Percentiles rank a stretch among this genome's conserved stretches.
These are phyloP conservation scores for Xylariales sp. DNA, from an alignment of 2,329 filamentous ascomycete genomes.

Conservation along the genomic window DNA sequence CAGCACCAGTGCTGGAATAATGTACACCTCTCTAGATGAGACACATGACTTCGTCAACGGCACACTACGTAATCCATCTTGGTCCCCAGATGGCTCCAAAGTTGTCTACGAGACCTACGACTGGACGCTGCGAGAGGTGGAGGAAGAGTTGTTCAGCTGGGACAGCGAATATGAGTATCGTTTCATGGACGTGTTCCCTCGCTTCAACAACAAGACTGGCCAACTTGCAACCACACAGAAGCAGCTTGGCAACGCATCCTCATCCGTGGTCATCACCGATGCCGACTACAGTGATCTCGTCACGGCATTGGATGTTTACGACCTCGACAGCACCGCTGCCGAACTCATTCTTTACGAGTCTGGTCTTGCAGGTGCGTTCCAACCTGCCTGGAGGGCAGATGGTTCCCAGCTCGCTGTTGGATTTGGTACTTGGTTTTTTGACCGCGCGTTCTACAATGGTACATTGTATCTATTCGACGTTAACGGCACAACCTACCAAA, in stretches of 20 bases:
- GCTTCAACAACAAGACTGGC: constrained; percentile 16
- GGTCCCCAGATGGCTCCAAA: constrained; percentile 28
- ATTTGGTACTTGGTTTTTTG: constrained; percentile 33
- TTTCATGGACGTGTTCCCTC: constrained; percentile 38
- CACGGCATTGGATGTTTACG: constrained; percentile 8
- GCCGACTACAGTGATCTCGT: constrained; percentile 21
- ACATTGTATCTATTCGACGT: background rate
- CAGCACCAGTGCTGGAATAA: constrained; percentile 20
- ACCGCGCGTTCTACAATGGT: constrained; percentile 15
- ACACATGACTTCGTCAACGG: background rate
- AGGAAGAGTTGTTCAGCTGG: constrained; percentile 32
- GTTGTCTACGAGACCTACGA: constrained; percentile 18
- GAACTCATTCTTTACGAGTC: constrained; percentile 16
- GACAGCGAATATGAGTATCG: constrained; percentile 35
- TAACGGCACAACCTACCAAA: background rate
- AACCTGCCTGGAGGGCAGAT: constrained; percentile 32
- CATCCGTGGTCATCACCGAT: constrained; percentile 28
- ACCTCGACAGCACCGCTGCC: constrained; percentile 20
- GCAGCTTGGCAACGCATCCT: constrained; percentile 28
- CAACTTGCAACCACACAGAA: constrained; percentile 30
- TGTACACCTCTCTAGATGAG: constrained; percentile 14
- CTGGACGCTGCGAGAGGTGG: constrained; percentile 26
- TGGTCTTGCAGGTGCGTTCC: constrained; percentile 30
- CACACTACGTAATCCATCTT: constrained; percentile 15
- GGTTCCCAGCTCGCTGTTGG: constrained; percentile 32